A percentile compares a stretch with the other conserved stretches of the same genome.
phyloP scores from a whole-genome alignment of 495 filamentous ascomycete genomes.

The Hypoxylon rickii region DNA sequence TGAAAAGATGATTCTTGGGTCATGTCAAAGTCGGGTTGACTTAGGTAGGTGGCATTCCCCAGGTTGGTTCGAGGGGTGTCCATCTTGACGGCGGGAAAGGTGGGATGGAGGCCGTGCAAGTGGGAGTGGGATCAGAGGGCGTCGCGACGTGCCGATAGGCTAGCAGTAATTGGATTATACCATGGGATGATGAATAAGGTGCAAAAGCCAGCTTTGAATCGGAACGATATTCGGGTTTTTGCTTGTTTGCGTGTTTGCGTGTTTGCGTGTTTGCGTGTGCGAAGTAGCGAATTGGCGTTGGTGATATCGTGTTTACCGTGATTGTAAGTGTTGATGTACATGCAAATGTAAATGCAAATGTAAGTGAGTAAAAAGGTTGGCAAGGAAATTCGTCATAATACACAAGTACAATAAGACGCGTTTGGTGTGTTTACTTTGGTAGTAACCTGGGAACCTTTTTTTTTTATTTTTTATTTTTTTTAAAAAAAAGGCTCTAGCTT shows the following conservation, averaged over 20 bases:
- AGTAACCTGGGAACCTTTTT: too few relatives aligned
- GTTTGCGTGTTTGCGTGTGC: neutral
- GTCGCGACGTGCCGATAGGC: constrained; percentile 14
- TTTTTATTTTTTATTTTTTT: too few relatives aligned
- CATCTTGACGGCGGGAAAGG: constrained; percentile 42
- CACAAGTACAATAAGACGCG: too few relatives aligned
- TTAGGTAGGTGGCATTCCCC: constrained; percentile 79
- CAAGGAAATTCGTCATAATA: too few relatives aligned
- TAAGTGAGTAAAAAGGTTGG: too few relatives aligned
- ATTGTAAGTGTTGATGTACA: too few relatives aligned
- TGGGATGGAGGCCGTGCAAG: constrained; percentile 21
- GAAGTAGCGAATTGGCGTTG: too few relatives aligned
- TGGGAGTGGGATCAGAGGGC: constrained; percentile 1
- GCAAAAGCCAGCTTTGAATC: too few relatives aligned
- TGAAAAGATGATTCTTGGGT: constrained; percentile 84
- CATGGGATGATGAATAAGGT: constrained; percentile 13
- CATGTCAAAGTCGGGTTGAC: constrained; percentile 73
- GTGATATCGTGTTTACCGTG: too few relatives aligned
- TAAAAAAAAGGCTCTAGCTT: too few relatives aligned
- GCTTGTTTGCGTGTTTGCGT: neutral
- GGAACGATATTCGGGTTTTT: too few relatives aligned
- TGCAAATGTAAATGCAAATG: too few relatives aligned
- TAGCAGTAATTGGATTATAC: constrained; percentile 12
- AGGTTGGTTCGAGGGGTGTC: constrained; percentile 80
- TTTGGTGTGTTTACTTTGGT: constrained; percentile 27